Base-by-base conservation (phyloP, 1,139 yeast genomes). In the Kodamaea arcana region DNA sequence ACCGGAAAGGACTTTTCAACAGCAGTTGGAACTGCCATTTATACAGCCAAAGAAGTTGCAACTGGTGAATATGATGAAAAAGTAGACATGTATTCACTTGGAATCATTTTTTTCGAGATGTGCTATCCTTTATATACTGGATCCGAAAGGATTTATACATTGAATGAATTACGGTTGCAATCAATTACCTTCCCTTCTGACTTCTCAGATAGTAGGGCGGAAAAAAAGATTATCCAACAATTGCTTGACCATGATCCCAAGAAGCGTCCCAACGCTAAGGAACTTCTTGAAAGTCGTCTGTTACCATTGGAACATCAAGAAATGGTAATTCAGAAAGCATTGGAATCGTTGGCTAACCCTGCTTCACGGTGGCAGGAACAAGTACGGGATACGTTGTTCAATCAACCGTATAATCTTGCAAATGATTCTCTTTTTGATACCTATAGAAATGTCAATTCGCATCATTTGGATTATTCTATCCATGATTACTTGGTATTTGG, bases 31-130 rank as follows among this genome's bases (percentile, higher is more conserved):
- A 94, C 99, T 0, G 80, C 94, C 0, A 71, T 92, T 30, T 94
- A 94, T 52, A 94, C 92, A 34, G 98, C 98, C 0, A 78, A 79
- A 20, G 99, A 94, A 52, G 94, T 90, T 1, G 66, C 85, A 5
- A 69, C 78, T 12, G 94, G 94, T 2, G 68, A 75, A 17, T 92
- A 92, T 54, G 83, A 88, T 52, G 95, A 85, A 44, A 92, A 92
- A 47, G 95, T 92, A 16, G 98, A 94, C 55, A 83, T 94, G 86
- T 94, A 88, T 55, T 88, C 98, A 0, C 61, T 94, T 34, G 98
- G 98, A 4, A 78, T 94, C 21, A 92, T 94, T 2, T 87, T 92
- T 54, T 92, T 92, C 57, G 98, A 94, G 56, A 90, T 94, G 97
- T 76, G 88, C 22, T 87, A 82, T 57, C 70, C 82, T 0, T 70